Conservation (phyloP, 768 basidiomycete genomes). For the Hypsizygus marmoreus region DNA sequence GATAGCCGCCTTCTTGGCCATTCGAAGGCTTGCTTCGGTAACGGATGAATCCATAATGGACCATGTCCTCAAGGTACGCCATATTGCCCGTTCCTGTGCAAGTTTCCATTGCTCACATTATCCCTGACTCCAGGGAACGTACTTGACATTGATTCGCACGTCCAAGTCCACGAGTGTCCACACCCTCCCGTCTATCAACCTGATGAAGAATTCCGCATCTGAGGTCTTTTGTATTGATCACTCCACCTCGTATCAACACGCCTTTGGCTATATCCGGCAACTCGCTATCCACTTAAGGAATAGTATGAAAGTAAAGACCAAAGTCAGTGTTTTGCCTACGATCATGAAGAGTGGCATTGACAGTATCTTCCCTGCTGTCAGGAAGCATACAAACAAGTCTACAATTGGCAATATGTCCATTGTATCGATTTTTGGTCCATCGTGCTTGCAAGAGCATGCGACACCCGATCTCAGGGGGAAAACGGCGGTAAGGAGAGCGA, state of each 20-base stretch:
- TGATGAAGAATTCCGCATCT: conserved; percentile 98
- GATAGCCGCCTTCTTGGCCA: conserved; percentile 83
- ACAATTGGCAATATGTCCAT: conserved; percentile 99
- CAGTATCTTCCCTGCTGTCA: conserved; percentile 29
- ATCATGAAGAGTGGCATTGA: conserved; percentile 6
- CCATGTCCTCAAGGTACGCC: conserved; percentile 77
- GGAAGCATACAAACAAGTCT: conserved; percentile 93
- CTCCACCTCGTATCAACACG: conserved; percentile 83
- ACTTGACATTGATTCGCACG: conserved; percentile 81
- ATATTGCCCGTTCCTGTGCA: neutral
- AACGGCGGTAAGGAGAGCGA: conserved; percentile 67
- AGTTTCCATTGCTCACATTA: neutral
- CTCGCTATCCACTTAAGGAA: conserved; percentile 91
- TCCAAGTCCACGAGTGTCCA: conserved; percentile 85
- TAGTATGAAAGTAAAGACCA: conserved; percentile 86
- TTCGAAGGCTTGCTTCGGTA: conserved; percentile 76
- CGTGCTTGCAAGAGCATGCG: conserved; percentile 83
- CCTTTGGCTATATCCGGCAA: conserved; percentile 94
- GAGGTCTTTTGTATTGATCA: conserved; percentile 86
- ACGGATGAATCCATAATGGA: conserved; percentile 83
- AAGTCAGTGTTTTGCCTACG: conserved; percentile 45
- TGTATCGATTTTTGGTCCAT: conserved; percentile 95
- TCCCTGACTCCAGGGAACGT: conserved; percentile 63
- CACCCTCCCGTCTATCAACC: conserved; percentile 86
- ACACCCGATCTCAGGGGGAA: conserved; percentile 52